phyloP scores from a whole-genome alignment of 495 filamentous ascomycete genomes.

The Penicillium crystallinum region DNA sequence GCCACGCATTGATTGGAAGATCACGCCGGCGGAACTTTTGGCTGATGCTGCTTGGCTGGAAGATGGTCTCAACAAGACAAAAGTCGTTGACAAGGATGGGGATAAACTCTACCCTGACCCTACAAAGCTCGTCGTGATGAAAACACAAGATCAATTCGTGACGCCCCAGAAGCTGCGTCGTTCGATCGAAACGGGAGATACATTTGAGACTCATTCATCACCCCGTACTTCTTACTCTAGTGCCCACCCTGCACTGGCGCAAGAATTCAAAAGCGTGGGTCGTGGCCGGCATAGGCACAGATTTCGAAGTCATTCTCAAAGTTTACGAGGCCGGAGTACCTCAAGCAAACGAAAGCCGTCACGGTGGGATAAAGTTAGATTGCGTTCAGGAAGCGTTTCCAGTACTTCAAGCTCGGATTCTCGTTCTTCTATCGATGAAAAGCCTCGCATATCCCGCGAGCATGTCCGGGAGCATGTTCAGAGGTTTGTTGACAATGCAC shows the following conservation, averaged over 20 bases:
- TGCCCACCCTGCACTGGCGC: slow-evolving; percentile 21
- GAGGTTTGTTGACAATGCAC: not conserved
- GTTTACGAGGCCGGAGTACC: slow-evolving; percentile 22
- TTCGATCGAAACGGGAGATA: slow-evolving; percentile 11
- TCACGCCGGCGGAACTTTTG: slow-evolving; percentile 72
- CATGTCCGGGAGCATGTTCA: slow-evolving; percentile 4
- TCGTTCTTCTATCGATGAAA: slow-evolving; percentile 13
- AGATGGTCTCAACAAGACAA: slow-evolving; percentile 64
- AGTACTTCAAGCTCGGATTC: slow-evolving; percentile 26
- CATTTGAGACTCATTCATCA: slow-evolving; percentile 17
- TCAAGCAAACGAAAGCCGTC: slow-evolving; percentile 21
- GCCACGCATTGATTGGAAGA: slow-evolving; percentile 72
- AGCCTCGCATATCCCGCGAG: slow-evolving; percentile 4
- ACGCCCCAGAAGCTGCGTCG: slow-evolving; percentile 12
- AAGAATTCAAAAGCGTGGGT: slow-evolving; percentile 28
- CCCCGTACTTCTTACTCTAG: slow-evolving; percentile 29
- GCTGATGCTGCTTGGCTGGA: slow-evolving; percentile 85
- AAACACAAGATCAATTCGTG: slow-evolving; percentile 11
- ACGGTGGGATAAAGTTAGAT: slow-evolving; percentile 21
- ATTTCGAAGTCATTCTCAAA: slow-evolving; percentile 24
- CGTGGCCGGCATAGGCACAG: slow-evolving; percentile 32
- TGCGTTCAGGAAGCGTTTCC: slow-evolving; percentile 28
- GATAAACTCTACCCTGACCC: slow-evolving; percentile 58
- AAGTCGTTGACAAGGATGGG: slow-evolving; percentile 70
- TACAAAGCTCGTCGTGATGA: slow-evolving; percentile 16